These are phyloP conservation scores for Calonectria fujianensis DNA, from an alignment of 2,329 filamentous ascomycete genomes.

Conservation along the genomic window DNA sequence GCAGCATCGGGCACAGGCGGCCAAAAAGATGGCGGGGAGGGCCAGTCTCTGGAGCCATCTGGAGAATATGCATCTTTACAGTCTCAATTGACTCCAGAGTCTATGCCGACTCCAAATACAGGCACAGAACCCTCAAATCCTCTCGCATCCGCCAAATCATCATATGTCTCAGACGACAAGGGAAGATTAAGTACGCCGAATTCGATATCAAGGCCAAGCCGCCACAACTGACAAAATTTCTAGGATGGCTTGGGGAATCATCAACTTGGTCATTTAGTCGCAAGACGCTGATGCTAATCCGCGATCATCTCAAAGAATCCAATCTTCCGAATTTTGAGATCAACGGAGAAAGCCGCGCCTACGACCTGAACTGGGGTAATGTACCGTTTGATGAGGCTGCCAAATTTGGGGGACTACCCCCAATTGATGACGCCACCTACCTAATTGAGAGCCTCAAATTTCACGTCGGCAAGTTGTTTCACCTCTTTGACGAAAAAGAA, in stretches of 20 bases:
- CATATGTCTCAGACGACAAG: constrained; percentile 32
- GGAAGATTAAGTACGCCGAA: constrained; percentile 28
- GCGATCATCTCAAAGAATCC: constrained; percentile 31
- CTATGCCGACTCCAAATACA: constrained; percentile 34
- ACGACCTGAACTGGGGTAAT: constrained; percentile 33
- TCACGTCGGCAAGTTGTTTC: constrained; percentile 33
- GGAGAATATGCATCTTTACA: constrained; percentile 13
- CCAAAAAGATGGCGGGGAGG: neutral
- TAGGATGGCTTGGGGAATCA: constrained; percentile 39
- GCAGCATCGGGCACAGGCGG: constrained; percentile 18
- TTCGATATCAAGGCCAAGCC: neutral
- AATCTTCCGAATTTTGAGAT: constrained; percentile 34
- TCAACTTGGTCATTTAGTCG: constrained; percentile 41
- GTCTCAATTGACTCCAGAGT: constrained; percentile 23
- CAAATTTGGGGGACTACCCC: constrained; percentile 25
- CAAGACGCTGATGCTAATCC: constrained; percentile 33
- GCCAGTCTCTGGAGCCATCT: constrained; percentile 1
- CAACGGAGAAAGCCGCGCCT: constrained; percentile 37
- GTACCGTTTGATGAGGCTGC: constrained; percentile 3
- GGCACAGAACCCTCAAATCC: constrained; percentile 35
- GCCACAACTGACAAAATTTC: neutral
- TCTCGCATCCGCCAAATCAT: constrained; percentile 34
- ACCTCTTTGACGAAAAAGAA: constrained; percentile 32
- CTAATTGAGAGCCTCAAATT: constrained; percentile 37
- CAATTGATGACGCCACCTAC: constrained; percentile 33